phyloP scores from a whole-genome alignment of 306 rosid genomes.

The Carpinus viminea region DNA sequence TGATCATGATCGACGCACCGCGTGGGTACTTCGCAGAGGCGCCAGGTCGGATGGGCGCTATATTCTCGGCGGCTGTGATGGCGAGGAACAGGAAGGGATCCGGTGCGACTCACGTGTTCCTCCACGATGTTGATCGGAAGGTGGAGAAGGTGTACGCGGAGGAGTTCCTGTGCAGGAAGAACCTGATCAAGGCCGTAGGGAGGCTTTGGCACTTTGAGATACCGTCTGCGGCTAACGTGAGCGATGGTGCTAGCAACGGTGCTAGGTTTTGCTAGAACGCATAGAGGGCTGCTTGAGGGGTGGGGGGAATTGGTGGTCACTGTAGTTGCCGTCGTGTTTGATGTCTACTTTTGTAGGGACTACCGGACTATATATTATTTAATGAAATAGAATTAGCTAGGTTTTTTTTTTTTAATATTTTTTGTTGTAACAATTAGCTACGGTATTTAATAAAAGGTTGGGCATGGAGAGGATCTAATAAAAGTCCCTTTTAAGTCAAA shows the following conservation, averaged over 20 bases:
- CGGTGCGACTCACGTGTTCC: conserved; percentile 80
- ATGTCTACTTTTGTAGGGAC: too few relatives aligned
- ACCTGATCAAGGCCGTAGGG: conserved; percentile 53
- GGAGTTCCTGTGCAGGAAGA: conserved; percentile 75
- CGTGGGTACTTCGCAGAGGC: conserved; percentile 77
- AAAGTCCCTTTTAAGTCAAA: too few relatives aligned
- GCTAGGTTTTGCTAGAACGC: conserved; percentile 46
- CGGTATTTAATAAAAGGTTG: too few relatives aligned
- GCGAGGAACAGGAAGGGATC: conserved; percentile 63
- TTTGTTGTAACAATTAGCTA: too few relatives aligned
- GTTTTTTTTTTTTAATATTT: too few relatives aligned
- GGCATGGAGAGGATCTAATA: too few relatives aligned
- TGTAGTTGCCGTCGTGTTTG: too few relatives aligned
- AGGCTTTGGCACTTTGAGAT: conserved; percentile 83
- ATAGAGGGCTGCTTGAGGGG: not conserved
- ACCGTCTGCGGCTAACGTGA: conserved; percentile 45
- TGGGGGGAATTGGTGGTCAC: too few relatives aligned
- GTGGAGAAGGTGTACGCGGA: conserved; percentile 79
- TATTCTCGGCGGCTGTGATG: conserved; percentile 89
- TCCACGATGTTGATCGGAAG: conserved; percentile 84
- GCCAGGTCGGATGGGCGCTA: conserved; percentile 90
- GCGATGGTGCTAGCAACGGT: not conserved
- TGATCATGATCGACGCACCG: conserved; percentile 93
- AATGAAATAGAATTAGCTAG: too few relatives aligned
- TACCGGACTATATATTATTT: too few relatives aligned